Conservation (phyloP, 805 yeast genomes). For the Myxozyma kluyveri region DNA sequence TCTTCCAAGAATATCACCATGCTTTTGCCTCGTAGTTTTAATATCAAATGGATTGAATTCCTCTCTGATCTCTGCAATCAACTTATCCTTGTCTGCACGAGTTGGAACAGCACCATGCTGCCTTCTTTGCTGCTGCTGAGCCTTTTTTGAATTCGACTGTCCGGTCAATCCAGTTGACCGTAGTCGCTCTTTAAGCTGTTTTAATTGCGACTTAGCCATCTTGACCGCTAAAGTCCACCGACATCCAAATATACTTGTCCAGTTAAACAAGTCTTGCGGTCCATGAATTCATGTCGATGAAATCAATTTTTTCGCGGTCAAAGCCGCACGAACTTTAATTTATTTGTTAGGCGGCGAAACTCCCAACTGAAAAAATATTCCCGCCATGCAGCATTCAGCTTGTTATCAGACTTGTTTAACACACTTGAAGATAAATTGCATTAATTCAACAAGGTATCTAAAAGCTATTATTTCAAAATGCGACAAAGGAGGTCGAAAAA, state of each 20-base stretch:
- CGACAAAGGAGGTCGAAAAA: slow-evolving; percentile 95
- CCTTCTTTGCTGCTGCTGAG: slow-evolving; percentile 42
- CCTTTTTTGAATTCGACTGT: slow-evolving; percentile 60
- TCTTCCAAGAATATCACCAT: slow-evolving; percentile 46
- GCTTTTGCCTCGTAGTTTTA: slow-evolving; percentile 63
- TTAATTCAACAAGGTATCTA: too few species aligned
- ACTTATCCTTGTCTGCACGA: slow-evolving; percentile 61
- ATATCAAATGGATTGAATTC: slow-evolving; percentile 90
- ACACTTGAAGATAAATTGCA: too few species aligned
- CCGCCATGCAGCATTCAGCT: too few species aligned
- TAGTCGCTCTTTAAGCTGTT: slow-evolving; percentile 72
- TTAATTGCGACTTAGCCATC: slow-evolving; percentile 88
- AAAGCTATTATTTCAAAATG: too few species aligned
- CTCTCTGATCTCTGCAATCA: slow-evolving; percentile 62
- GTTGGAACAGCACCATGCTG: slow-evolving; percentile 40
- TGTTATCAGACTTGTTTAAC: too few species aligned
- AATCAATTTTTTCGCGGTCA: background rate
- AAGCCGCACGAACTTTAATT: slow-evolving; percentile 6
- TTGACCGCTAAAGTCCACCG: too few species aligned
- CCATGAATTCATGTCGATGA: too few species aligned
- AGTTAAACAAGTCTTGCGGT: too few species aligned
- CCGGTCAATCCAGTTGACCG: slow-evolving; percentile 83
- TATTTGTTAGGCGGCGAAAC: background rate
- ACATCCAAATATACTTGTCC: too few species aligned
- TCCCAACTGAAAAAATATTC: background rate